These are phyloP conservation scores for Paramecium sonneborni DNA, from an alignment of 73 alveolate genomes.

Conservation along the genomic window DNA sequence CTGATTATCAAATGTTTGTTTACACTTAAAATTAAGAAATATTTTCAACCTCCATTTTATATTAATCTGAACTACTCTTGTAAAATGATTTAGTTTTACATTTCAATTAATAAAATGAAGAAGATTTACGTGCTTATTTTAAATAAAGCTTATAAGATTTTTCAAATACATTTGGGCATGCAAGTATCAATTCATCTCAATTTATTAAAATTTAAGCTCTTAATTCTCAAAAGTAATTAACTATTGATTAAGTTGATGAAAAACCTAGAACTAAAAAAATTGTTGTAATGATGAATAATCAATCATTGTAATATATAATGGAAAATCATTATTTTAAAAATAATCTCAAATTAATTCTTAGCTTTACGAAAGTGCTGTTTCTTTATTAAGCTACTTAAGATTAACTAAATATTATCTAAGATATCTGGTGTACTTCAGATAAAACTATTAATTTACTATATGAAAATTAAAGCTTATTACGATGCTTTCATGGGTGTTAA, in stretches of 20 bases:
- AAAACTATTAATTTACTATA: neutral
- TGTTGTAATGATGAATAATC: neutral
- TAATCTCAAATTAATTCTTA: neutral
- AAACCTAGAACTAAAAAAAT: neutral
- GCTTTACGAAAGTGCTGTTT: neutral
- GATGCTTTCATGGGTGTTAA: neutral
- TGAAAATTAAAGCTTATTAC: constrained; percentile 5
- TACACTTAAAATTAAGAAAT: neutral
- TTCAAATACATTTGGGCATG: neutral
- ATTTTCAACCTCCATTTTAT: neutral
- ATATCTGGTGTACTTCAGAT: neutral
- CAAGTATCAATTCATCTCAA: neutral
- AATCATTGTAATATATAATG: neutral
- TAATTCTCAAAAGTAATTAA: neutral
- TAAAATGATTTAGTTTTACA: neutral
- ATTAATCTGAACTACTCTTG: neutral
- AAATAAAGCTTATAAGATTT: constrained; percentile 14
- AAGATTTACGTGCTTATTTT: constrained; percentile 11
- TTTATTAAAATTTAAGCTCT: neutral
- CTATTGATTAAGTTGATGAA: neutral
- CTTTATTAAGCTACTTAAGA: neutral
- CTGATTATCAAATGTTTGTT: neutral
- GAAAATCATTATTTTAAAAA: neutral
- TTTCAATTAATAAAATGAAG: constrained; percentile 15
- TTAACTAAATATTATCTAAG: neutral